A percentile compares a stretch with the other conserved stretches of the same genome.
phyloP scores from a whole-genome alignment of 768 basidiomycete genomes.

The Serendipita indica region DNA sequence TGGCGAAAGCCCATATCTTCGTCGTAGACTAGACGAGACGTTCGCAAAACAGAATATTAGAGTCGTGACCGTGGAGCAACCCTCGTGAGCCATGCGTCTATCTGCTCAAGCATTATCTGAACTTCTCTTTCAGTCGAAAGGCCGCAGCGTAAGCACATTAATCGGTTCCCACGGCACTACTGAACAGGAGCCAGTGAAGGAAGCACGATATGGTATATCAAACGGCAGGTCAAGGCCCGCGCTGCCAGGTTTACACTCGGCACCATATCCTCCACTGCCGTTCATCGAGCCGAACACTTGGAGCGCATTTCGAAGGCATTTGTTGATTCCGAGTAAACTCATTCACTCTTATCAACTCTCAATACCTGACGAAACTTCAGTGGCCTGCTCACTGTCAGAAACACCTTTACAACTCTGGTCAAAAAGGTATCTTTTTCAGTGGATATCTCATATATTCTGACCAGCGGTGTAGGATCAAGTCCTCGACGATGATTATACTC shows the following conservation, averaged over 20 bases:
- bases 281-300: not conserved
- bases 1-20: constrained; percentile 5
- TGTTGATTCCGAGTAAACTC: not conserved
- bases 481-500: not conserved
- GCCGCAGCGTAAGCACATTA: not conserved
- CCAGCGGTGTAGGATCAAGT: not conserved
- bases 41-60: not conserved
- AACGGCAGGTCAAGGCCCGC: constrained; percentile 6
- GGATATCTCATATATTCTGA: not conserved
- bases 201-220: not conserved
- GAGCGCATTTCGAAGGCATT: not conserved
- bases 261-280: not conserved
- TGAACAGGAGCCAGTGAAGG: not conserved
- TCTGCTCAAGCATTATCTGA: not conserved
- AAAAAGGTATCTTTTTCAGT: not conserved
- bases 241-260: constrained; percentile 6
- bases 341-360: not conserved
- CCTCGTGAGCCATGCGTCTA: not conserved
- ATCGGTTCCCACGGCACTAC: not conserved
- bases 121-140: not conserved
- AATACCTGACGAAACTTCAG: not conserved
- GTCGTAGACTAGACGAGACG: not conserved
- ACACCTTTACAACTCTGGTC: not conserved
- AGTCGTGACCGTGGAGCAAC: constrained; percentile 5
- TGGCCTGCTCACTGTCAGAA: not conserved